These are phyloP conservation scores for Cairneyella variabilis DNA, from an alignment of 495 filamentous ascomycete genomes.

Conservation along the genomic window DNA sequence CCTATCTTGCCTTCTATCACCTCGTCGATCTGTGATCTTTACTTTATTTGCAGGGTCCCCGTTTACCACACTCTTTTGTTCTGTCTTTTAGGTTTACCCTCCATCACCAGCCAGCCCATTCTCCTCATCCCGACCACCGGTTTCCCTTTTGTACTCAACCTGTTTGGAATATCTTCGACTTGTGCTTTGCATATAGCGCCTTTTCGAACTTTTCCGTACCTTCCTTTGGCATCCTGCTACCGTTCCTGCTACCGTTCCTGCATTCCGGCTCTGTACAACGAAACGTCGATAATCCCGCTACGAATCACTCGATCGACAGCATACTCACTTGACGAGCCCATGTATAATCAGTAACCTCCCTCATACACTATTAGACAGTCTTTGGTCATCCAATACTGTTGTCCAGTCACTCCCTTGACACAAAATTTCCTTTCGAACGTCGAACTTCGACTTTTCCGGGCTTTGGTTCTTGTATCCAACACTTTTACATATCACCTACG, in stretches of 20 bases:
- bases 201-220: slow-evolving; percentile 26
- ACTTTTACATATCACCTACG: neutral
- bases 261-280: slow-evolving; percentile 9
- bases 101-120: slow-evolving; percentile 16
- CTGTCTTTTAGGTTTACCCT: slow-evolving; percentile 22
- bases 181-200: slow-evolving; percentile 20
- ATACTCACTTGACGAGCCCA: slow-evolving; percentile 14
- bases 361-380: slow-evolving; percentile 27
- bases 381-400: slow-evolving; percentile 24
- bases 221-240: slow-evolving; percentile 27
- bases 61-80: slow-evolving; percentile 24
- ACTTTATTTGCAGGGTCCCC: slow-evolving; percentile 29
- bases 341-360: slow-evolving; percentile 26
- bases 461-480: neutral
- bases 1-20: slow-evolving; percentile 25
- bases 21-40: slow-evolving; percentile 20
- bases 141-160: slow-evolving; percentile 24
- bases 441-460: neutral
- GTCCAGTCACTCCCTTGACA: slow-evolving; percentile 27
- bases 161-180: slow-evolving; percentile 25
- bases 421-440: slow-evolving; percentile 8
- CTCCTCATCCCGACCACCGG: slow-evolving; percentile 26
- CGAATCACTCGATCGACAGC: slow-evolving; percentile 6
- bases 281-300: slow-evolving; percentile 18
- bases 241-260: slow-evolving; percentile 9